Evolutionary conservation across 2,329 filamentous ascomycete species (phyloP).

Genomic region (Phoma sp.): DNA sequence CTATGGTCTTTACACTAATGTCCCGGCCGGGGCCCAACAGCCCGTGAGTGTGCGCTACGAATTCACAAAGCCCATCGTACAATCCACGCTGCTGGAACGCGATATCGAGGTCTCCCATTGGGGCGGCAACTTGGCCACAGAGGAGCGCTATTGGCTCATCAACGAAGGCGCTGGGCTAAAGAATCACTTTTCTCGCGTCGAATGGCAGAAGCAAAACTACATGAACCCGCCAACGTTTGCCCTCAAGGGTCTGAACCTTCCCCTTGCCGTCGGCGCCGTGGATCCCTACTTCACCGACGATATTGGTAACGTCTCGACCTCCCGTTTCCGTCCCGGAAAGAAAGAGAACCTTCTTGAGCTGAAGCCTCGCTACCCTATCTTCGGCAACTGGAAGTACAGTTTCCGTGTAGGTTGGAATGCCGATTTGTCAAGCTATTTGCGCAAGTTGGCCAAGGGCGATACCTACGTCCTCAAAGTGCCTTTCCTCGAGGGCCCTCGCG

Average conservation of each 20-base stretch:
- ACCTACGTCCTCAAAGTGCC: constrained; percentile 88
- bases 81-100: constrained; percentile 79
- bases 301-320: constrained; percentile 96
- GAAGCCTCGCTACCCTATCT: constrained; percentile 93
- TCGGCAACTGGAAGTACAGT: constrained; percentile 97
- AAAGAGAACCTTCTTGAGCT: constrained; percentile 85
- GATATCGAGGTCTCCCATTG: constrained; percentile 97
- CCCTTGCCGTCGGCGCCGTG: constrained; percentile 76
- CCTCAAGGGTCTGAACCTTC: constrained; percentile 80
- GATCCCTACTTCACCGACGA: constrained; percentile 95
- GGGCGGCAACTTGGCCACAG: constrained; percentile 94
- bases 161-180: constrained; percentile 80
- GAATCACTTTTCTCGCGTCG: constrained; percentile 58
- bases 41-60: constrained; percentile 86
- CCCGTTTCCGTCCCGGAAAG: constrained; percentile 77
- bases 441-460: constrained; percentile 65
- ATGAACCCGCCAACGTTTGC: constrained; percentile 79
- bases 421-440: constrained; percentile 77
- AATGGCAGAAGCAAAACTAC: constrained; percentile 61
- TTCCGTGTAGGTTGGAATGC: constrained; percentile 97
- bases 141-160: constrained; percentile 88
- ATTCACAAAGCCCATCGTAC: constrained; percentile 88
- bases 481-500: constrained; percentile 90
- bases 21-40: constrained; percentile 76
- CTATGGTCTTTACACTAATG: constrained; percentile 86